These are phyloP conservation scores for Scenedesmus sp. DNA, from an alignment of 163 green algal genomes.

Conservation along the genomic window DNA sequence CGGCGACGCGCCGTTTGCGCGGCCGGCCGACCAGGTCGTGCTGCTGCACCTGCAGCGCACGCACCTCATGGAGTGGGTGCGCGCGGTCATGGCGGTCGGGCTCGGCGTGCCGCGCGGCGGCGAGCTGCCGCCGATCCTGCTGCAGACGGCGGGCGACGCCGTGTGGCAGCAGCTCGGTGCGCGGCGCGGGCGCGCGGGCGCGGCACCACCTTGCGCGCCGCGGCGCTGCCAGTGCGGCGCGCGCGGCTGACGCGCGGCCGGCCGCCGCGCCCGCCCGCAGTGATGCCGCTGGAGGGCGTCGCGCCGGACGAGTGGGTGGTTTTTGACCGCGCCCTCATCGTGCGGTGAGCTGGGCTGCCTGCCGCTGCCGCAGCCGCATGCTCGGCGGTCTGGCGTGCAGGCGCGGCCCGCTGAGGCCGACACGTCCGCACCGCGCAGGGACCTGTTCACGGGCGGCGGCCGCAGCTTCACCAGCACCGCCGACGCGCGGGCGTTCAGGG, in stretches of 20 bases:
- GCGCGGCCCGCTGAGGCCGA: too few species aligned
- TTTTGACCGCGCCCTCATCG: slow-evolving; percentile 83
- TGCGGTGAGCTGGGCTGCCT: too few species aligned
- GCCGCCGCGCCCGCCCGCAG: slow-evolving; percentile 48
- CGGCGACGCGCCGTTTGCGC: not conserved
- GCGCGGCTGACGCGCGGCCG: too few species aligned
- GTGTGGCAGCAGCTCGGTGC: slow-evolving; percentile 78
- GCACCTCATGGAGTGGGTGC: slow-evolving; percentile 87
- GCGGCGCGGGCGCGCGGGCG: slow-evolving; percentile 1
- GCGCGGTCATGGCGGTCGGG: slow-evolving; percentile 76
- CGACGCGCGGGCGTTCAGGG: slow-evolving; percentile 76
- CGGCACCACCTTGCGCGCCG: too few species aligned
- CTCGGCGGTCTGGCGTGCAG: too few species aligned
- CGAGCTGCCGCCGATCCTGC: slow-evolving; percentile 77
- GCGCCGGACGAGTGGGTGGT: slow-evolving; percentile 72
- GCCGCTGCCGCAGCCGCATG: too few species aligned
- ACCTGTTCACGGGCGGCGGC: slow-evolving; percentile 75
- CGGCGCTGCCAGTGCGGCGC: too few species aligned
- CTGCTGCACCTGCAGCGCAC: slow-evolving; percentile 84
- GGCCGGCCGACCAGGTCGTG: slow-evolving; percentile 75
- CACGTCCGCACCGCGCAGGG: too few species aligned
- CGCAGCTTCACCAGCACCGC: slow-evolving; percentile 70
- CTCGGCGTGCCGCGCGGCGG: slow-evolving; percentile 62
- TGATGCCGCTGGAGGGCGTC: slow-evolving; percentile 74
- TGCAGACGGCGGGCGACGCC: slow-evolving; percentile 76